phyloP scores from a whole-genome alignment of 768 basidiomycete genomes.

The Trametes coccinea region DNA sequence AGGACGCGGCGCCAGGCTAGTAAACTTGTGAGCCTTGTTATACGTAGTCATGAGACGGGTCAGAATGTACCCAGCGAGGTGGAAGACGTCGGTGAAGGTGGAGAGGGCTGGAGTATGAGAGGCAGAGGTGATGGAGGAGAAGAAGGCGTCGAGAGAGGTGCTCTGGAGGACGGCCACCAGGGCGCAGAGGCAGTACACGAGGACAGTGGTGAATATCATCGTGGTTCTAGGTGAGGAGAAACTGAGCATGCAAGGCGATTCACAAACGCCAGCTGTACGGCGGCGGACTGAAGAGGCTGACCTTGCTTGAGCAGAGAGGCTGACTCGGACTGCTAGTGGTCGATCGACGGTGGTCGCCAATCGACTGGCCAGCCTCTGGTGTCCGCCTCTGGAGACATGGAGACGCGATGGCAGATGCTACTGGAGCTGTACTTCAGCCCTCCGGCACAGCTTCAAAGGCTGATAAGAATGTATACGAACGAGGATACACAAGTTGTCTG shows the following conservation, averaged over 20 bases:
- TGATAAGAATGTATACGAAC: neutral
- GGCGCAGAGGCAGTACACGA: neutral
- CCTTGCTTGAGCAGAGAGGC: neutral
- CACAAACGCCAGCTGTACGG: neutral
- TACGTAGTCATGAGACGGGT: neutral
- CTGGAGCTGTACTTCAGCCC: neutral
- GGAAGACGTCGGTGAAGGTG: neutral
- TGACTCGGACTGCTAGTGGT: neutral
- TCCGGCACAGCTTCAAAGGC: neutral
- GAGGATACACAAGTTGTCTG: constrained; percentile 6
- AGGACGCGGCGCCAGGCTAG: neutral
- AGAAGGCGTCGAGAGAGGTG: neutral
- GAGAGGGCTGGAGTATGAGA: neutral
- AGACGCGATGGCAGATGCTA: too few species aligned
- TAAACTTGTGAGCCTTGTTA: neutral
- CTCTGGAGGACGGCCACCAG: neutral
- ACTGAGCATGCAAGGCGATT: too few species aligned
- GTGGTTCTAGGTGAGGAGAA: neutral
- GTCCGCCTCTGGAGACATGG: neutral
- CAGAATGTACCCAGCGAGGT: neutral
- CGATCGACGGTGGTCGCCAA: neutral
- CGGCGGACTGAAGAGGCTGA: neutral
- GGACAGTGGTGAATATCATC: neutral
- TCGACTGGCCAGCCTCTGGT: neutral
- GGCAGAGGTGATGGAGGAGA: neutral